Base-by-base conservation (phyloP, 352 stramenopile genomes). In the Phytophthora vignae region DNA sequence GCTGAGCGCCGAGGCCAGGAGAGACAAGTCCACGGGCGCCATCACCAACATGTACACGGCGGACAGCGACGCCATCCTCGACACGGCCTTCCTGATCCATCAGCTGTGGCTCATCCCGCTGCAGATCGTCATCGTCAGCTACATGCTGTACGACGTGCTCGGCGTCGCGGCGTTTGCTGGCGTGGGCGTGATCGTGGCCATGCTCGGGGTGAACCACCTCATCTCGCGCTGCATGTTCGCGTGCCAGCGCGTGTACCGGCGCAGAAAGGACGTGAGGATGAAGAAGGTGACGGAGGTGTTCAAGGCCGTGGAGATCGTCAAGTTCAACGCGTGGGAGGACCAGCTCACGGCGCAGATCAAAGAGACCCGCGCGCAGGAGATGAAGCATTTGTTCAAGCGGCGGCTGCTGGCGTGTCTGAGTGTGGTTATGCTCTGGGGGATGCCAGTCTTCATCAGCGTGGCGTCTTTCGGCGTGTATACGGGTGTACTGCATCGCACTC, bases 241-340 rank as follows among this genome's bases (percentile, higher is more conserved):
- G 29, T 57, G 69, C 14, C 64, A 81, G 36, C 55, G 71, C 31
- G 29, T 60, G 3, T 84, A 77, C 31, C 60, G 74, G 27, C 68
- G 46, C 27, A 72, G 86, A 52, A 88, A 85, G 44, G 84, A 92
- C 29, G 73, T 71, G 17, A 76, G 84, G 29, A 83, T 91, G 76
- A 87, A 90, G 40, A 70, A 78, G 33, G 67, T 91, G 27, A 84
- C 81, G 9, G 84, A 92, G 53, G 74, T 88, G 12, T 83, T 92
- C 58, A 87, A 84, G 42, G 81, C 77, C 1, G 97, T 98, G 67
- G 87, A 87, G 25, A 93, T 98, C 56, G 91, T 98, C 84, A 98
- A 98, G 77, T 97, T 98, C 52, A 97, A 98, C 73, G 87, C 88
- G 0, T 98, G 91, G 91, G 95, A 98, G 64, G 56, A 82, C 21